phyloP scores from a whole-genome alignment of 306 rosid species.

The Nissolia schottii region DNA sequence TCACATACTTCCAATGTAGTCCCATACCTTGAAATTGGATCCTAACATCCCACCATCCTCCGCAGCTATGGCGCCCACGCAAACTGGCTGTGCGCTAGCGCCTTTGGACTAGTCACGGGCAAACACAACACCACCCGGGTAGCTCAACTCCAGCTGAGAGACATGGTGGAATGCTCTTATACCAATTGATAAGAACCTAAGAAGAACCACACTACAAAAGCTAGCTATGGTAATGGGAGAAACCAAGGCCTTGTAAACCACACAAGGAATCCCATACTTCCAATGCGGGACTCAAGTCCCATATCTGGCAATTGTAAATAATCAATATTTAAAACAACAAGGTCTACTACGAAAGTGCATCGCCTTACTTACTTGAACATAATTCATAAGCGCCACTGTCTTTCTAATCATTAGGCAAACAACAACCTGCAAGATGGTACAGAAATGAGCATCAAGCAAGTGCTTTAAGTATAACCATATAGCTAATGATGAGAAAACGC shows the following conservation, averaged over 20 bases:
- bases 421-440: conserved; percentile 56
- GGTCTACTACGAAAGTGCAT: background rate
- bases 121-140: background rate
- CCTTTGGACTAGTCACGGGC: too few relatives aligned
- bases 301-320: background rate
- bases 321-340: background rate
- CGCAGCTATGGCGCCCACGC: background rate
- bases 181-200: background rate
- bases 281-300: background rate
- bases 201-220: background rate
- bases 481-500: background rate
- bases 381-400: conserved; percentile 86
- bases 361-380: conserved; percentile 79
- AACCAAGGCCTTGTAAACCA: background rate
- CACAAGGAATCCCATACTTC: background rate
- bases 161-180: background rate
- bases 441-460: conserved; percentile 11
- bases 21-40: background rate
- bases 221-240: background rate
- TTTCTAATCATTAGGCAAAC: conserved; percentile 89
- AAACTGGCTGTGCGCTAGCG: background rate
- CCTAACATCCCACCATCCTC: background rate
- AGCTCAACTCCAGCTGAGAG: background rate
- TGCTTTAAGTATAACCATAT: background rate
- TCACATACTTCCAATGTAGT: background rate